Evolutionary conservation across 2,329 filamentous ascomycete genomes (phyloP).

Genomic region (Colletotrichum coccodes): DNA sequence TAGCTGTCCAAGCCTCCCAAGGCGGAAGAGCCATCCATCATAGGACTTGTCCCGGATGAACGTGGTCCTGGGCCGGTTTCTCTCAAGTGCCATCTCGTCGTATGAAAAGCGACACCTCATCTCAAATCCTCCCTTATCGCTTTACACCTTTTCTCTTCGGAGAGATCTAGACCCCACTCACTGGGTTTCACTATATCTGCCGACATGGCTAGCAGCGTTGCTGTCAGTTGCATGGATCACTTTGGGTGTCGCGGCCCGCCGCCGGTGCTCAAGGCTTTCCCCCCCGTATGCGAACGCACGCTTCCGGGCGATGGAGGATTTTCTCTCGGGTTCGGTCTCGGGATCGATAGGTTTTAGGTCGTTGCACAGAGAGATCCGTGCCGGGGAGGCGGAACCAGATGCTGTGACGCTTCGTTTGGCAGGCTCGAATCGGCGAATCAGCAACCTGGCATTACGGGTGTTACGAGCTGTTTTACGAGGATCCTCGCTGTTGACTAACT

Average conservation of each 20-base stretch:
- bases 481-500: background rate
- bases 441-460: background rate
- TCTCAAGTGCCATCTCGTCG: background rate
- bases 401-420: background rate
- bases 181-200: background rate
- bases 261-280: background rate
- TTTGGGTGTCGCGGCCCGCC: background rate
- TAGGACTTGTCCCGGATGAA: background rate
- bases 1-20: constrained; percentile 13
- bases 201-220: background rate
- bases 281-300: background rate
- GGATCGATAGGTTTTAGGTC: background rate
- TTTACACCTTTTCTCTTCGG: background rate
- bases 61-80: background rate
- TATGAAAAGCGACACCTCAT: background rate
- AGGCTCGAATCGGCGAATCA: background rate
- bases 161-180: background rate
- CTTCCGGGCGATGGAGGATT: background rate
- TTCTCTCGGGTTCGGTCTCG: constrained; percentile 26
- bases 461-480: background rate
- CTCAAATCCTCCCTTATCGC: background rate
- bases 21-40: background rate
- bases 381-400: background rate
- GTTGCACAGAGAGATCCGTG: background rate
- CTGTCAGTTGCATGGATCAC: background rate